Evolutionary conservation across 495 filamentous ascomycete species (phyloP).

Genomic region (Lichenothelia convexa): DNA sequence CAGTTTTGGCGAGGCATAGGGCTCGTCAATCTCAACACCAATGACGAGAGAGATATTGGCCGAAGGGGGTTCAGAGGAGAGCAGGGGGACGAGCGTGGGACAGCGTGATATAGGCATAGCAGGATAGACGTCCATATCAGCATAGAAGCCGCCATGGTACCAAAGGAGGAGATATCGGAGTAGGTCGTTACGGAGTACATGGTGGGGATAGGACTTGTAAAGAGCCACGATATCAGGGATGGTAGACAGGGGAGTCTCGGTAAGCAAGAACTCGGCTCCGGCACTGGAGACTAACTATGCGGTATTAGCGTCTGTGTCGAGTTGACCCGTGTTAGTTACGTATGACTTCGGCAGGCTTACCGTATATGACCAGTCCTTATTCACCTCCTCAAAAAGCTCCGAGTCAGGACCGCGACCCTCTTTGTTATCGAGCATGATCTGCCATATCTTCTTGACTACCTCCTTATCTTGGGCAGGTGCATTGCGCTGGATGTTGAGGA

Average conservation of each 20-base stretch:
- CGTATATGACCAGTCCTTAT: background rate
- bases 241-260: background rate
- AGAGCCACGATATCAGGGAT: background rate
- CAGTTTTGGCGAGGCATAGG: constrained; percentile 18
- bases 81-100: background rate
- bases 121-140: background rate
- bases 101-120: background rate
- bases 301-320: background rate
- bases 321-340: background rate
- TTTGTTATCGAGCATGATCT: background rate
- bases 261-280: too few relatives aligned
- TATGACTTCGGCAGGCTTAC: background rate
- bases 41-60: constrained; percentile 23
- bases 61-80: background rate
- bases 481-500: background rate
- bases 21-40: constrained; percentile 27
- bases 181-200: background rate
- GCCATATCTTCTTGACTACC: background rate
- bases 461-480: background rate
- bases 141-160: constrained; percentile 1
- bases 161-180: background rate
- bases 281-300: background rate
- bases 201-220: background rate
- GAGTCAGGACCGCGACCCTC: background rate
- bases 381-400: background rate